Evolutionary conservation across 2,329 filamentous ascomycete species (phyloP), one percentile per base, ranked within the genome.

Genomic region (Penicillium sp.): DNA sequence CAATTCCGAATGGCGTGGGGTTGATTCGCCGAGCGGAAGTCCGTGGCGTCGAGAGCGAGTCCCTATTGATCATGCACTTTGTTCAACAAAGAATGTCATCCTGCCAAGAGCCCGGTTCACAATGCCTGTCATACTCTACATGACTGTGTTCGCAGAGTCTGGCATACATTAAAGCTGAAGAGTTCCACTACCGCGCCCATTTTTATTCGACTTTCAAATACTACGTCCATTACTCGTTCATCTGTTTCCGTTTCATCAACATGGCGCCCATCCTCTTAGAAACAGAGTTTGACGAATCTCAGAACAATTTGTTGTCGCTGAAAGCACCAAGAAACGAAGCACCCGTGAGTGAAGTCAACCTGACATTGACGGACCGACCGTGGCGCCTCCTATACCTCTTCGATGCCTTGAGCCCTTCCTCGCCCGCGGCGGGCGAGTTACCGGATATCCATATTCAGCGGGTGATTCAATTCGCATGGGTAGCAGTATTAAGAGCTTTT

Each of bases 391-490:
- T 60, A 3, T 42, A 47, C 5, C 50, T 60, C 2, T 31, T 49
- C 10, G 51, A 60, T 34, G 13, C 31, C n/a, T 31, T 58, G 16
- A 13, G 48, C n/a, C 42, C 32, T 22, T 32, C 42, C 9, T n/a
- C 53, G 3, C 21, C 11, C 1, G 24, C 34, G 8, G 36, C 32
- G 11, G 21, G 22, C 5, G 56, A 56, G 8, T 21, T 54, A 43
- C 31, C 53, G 8, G 56, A 58, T 40, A 45, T 58, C n/a, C 43
- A 55, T 14, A 34, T 60, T 34, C 58, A 60, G 40, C 44, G 53
- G 21, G 18, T 60, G n/a, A 24, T 60, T 2, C 58, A 60, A 24
- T 44, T 58, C 8, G 58, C 56, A 8, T 60, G 58, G 58, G n/a
- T 52, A 0, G 42, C 50, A 8, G 50, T 43, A 1, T 16, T 52